Percentiles rank a stretch among this genome's conserved stretches.
Evolutionary conservation across 768 basidiomycete species (phyloP).

Genomic region (Lentinula lateritia): DNA sequence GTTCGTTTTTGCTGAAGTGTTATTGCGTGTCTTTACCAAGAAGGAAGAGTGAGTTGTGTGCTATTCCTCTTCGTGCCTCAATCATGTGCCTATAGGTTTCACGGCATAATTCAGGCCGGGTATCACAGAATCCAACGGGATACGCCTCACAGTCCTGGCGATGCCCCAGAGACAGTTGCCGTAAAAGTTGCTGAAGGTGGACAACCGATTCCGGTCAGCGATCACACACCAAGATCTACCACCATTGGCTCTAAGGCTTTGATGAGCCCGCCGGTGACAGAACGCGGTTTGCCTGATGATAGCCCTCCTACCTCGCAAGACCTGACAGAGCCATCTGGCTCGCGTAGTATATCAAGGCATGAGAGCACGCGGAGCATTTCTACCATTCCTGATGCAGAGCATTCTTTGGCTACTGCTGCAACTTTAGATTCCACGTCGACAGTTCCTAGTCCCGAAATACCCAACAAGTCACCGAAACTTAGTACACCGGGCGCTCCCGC

Average conservation of each 20-base stretch:
- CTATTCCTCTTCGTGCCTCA: neutral
- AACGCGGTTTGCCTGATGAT: neutral
- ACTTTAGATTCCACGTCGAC: neutral
- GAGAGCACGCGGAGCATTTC: neutral
- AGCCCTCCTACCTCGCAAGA: neutral
- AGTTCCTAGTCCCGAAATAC: neutral
- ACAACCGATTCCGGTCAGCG: neutral
- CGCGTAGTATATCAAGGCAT: neutral
- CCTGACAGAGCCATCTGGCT: neutral
- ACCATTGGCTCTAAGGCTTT: neutral
- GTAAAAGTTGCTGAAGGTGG: neutral
- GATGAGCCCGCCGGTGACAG: neutral
- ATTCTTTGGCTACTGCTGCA: neutral
- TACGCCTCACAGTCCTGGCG: neutral
- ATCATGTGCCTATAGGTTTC: conserved; percentile 28
- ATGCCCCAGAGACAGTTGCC: neutral
- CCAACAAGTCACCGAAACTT: neutral
- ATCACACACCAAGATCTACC: neutral
- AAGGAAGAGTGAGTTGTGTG: conserved; percentile 32
- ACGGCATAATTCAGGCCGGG: conserved; percentile 62
- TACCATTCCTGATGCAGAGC: neutral
- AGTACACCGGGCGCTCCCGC: neutral
- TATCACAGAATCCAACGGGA: conserved; percentile 34
- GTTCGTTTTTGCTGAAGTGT: conserved; percentile 58
- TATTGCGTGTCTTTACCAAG: conserved; percentile 65